Percentiles rank a stretch among this genome's conserved stretches.
phyloP scores from a whole-genome alignment of 2,329 filamentous ascomycete genomes.

The Epichloe glyceriae region DNA sequence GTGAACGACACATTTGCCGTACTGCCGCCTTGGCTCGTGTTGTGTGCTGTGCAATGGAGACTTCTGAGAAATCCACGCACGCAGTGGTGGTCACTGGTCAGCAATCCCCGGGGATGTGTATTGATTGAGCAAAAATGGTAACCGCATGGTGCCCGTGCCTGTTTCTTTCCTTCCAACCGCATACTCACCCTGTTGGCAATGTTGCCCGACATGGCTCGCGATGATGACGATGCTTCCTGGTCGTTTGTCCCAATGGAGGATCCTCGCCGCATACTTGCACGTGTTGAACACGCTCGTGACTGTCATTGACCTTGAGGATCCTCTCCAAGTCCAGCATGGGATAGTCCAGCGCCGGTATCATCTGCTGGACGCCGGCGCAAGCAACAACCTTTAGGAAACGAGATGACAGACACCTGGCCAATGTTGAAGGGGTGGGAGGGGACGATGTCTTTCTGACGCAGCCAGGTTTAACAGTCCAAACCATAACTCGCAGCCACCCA shows the following conservation, averaged over 20 bases:
- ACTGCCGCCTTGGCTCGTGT: constrained; percentile 50
- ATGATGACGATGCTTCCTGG: constrained; percentile 53
- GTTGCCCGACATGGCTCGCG: constrained; percentile 56
- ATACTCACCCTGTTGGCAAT: constrained; percentile 52
- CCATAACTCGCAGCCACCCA: constrained; percentile 48
- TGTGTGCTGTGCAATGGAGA: constrained; percentile 49
- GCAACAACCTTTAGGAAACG: constrained; percentile 11
- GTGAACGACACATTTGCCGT: constrained; percentile 43
- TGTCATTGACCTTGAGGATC: constrained; percentile 76
- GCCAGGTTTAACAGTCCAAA: constrained; percentile 22
- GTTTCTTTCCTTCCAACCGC: neutral
- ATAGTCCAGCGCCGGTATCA: constrained; percentile 57
- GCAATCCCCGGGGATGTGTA: too few species aligned
- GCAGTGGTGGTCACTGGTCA: too few species aligned
- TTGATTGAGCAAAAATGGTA: too few species aligned
- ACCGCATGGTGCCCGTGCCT: too few species aligned
- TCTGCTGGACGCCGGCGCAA: constrained; percentile 36
- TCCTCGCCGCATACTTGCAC: constrained; percentile 73
- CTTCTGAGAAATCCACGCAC: constrained; percentile 29
- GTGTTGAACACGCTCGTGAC: constrained; percentile 78
- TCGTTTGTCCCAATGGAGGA: constrained; percentile 48
- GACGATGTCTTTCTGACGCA: constrained; percentile 9
- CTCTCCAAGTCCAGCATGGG: constrained; percentile 59
- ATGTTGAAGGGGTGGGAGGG: too few species aligned
- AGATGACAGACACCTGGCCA: too few species aligned